These are phyloP conservation scores for Brassica incana DNA, from an alignment of 345 rosid species.

Conservation along the genomic window DNA sequence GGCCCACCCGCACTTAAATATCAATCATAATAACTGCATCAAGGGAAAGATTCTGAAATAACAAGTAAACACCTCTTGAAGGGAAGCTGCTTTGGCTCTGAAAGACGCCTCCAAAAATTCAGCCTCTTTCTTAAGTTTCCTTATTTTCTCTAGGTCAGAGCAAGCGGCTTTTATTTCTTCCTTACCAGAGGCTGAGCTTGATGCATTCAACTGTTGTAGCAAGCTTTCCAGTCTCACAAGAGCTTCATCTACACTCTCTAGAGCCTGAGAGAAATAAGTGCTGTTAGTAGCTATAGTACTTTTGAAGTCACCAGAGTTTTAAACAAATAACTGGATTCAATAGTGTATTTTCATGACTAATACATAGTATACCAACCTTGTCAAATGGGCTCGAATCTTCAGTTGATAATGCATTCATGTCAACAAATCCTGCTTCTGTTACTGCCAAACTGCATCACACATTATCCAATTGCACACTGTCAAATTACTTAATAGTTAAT, in stretches of 20 bases:
- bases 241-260: slow-evolving; percentile 92
- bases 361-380: slow-evolving; percentile 50
- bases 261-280: slow-evolving; percentile 62
- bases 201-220: slow-evolving; percentile 71
- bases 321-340: not conserved
- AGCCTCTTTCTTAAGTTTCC: slow-evolving; percentile 98
- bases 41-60: not conserved
- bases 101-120: slow-evolving; percentile 96
- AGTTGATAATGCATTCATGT: slow-evolving; percentile 42
- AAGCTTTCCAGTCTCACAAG: slow-evolving; percentile 76
- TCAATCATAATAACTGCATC: not conserved
- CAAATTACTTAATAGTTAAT: slow-evolving; percentile 17
- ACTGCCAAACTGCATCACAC: slow-evolving; percentile 55
- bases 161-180: slow-evolving; percentile 92
- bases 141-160: slow-evolving; percentile 90
- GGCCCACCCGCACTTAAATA: not conserved
- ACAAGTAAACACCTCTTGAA: slow-evolving; percentile 62
- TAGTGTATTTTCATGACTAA: slow-evolving; percentile 2
- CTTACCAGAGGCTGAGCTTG: slow-evolving; percentile 78
- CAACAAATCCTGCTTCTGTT: slow-evolving; percentile 39
- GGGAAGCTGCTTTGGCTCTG: slow-evolving; percentile 89
- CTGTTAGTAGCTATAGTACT: slow-evolving; percentile 20
- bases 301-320: not conserved
- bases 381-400: slow-evolving; percentile 69
- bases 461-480: slow-evolving; percentile 7